Base-by-base conservation (phyloP, 306 rosid genomes). In the Lathyrus tuberosus region DNA sequence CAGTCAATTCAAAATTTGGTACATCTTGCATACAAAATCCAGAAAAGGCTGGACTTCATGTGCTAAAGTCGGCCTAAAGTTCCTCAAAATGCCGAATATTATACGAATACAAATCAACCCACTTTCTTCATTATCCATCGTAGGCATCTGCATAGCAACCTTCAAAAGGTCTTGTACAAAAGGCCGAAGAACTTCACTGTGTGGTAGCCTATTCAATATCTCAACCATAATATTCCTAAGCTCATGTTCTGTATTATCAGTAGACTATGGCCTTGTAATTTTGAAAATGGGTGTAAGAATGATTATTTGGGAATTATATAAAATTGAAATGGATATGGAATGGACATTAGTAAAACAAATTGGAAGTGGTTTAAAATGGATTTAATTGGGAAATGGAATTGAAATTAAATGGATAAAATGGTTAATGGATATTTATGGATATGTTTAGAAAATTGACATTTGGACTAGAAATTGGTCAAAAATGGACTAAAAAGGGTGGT, bases 161-260 rank as follows among this genome's bases (percentile, higher is more conserved):
- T 88, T 94, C 79, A 94, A 79, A 16, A 94, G 95, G 37, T 94
- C 99, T 91, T 91, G 97, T 33, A 94, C 96, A 70, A 88, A 94
- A 46, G 99, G 99, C 12, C 99, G 88, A 30, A 94, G 97, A 69
- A 94, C 99, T 78, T 94, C 99, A 79, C 91, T 94, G 47, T 94
- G 97, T 0, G 99, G 99, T 57, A 94, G 95, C 46, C 99, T 94
- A 79, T 91, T 90, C 65, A 94, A 73, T 91, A n/a, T n/a, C n/a
- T n/a, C n/a, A n/a, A n/a, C n/a, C n/a, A n/a, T n/a, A n/a, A n/a
- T n/a, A n/a, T n/a, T 94, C 58, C 99, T 85, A 42, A 94, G 92
- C 81, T 91, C 91, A 72, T 94, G 97, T 77, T 94, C 97, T 0
- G 78, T 88, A 74, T 80, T 94, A 53, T 91, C 99, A 20, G 78